Percentiles rank a stretch among this genome's conserved stretches.
Evolutionary conservation across 1,284 basidiomycete species (phyloP).

Genomic region (Rhizoctonia solani): DNA sequence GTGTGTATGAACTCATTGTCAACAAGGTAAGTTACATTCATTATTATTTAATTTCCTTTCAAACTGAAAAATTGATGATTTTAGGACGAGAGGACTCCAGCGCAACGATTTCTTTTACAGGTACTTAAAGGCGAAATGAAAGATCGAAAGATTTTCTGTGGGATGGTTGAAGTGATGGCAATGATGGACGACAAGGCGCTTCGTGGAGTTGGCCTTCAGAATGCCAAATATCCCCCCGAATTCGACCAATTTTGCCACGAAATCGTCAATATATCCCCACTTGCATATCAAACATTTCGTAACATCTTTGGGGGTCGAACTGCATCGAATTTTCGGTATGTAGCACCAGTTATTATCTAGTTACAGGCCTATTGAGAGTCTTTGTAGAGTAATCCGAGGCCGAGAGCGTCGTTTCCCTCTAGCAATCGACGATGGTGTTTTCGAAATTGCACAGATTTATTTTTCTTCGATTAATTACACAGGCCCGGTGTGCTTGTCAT

Average conservation of each 20-base stretch:
- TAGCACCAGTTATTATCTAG: too few species aligned
- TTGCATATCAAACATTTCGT: not conserved
- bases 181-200: not conserved
- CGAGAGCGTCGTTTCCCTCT: conserved; percentile 39
- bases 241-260: not conserved
- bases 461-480: not conserved
- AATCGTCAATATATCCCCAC: not conserved
- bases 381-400: too few species aligned
- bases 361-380: too few species aligned
- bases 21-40: too few species aligned
- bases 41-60: too few species aligned
- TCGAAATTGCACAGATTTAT: conserved; percentile 35
- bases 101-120: not conserved
- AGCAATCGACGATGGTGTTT: conserved; percentile 40
- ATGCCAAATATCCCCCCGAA: not conserved
- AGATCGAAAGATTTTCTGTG: not conserved
- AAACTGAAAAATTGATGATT: too few species aligned
- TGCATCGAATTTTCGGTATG: not conserved
- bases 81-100: not conserved
- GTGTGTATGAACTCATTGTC: too few species aligned
- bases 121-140: not conserved
- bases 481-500: conserved; percentile 14
- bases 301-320: not conserved
- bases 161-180: not conserved
- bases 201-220: not conserved